Evolutionary conservation across 1,139 yeast species (phyloP).

Genomic region (Protomyces arabidopsidicola): DNA sequence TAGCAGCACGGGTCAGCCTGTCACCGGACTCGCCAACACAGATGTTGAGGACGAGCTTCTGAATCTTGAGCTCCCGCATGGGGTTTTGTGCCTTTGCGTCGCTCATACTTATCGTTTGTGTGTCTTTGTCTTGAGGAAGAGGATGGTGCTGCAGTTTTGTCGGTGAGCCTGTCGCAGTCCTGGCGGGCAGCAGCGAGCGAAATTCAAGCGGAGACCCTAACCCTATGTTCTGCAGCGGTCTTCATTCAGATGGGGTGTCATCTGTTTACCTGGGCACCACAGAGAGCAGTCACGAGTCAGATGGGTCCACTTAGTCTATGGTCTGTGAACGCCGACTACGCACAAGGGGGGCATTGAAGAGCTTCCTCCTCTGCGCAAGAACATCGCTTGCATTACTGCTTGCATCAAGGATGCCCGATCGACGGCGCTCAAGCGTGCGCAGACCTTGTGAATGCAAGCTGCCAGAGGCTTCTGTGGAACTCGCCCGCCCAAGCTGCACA

Average conservation of each 20-base stretch:
- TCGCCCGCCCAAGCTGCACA: background rate
- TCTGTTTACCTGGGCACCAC: background rate
- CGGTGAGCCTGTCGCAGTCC: too few relatives aligned
- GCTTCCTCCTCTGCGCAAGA: background rate
- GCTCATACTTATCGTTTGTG: conserved; percentile 4
- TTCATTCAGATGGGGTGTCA: background rate
- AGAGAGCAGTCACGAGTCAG: background rate
- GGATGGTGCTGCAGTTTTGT: background rate
- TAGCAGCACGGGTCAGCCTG: conserved; percentile 99
- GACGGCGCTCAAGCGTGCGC: background rate
- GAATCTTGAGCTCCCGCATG: conserved; percentile 99
- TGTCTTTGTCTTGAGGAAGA: background rate
- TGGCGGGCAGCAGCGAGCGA: background rate
- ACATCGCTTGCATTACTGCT: background rate
- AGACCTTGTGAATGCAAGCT: background rate
- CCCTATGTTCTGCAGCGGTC: background rate
- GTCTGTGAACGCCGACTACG: background rate
- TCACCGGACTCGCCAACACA: conserved; percentile 99
- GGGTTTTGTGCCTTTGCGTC: conserved; percentile 51
- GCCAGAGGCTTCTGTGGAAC: background rate
- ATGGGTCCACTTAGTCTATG: background rate
- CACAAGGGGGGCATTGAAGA: background rate
- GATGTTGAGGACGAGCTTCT: conserved; percentile 98
- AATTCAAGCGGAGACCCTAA: background rate
- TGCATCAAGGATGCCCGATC: background rate